Evolutionary conservation across 306 rosid species (phyloP).

Genomic region (Vigna mungo): DNA sequence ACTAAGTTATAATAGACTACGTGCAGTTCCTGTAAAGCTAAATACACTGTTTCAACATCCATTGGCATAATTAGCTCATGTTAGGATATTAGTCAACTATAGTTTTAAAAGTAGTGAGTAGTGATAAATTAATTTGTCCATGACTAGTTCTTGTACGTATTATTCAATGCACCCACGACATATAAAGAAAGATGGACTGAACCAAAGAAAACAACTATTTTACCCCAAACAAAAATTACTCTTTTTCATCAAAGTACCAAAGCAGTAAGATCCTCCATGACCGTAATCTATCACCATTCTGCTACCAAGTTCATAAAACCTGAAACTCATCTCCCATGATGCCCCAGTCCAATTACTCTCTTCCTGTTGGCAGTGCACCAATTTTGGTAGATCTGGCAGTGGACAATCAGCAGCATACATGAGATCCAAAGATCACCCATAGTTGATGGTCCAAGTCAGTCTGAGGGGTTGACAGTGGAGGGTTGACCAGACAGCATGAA

Average conservation of each 20-base stretch:
- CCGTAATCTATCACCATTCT: background rate
- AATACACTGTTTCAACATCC: background rate
- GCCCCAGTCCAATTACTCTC: slow-evolving; percentile 13
- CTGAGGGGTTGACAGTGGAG: background rate
- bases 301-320: slow-evolving; percentile 15
- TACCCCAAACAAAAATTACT: background rate
- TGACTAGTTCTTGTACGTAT: background rate
- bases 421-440: background rate
- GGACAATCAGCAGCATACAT: background rate
- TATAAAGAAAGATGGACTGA: background rate
- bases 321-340: background rate
- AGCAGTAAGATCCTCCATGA: background rate
- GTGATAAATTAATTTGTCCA: background rate
- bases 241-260: background rate
- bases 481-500: background rate
- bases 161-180: background rate
- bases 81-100: slow-evolving; percentile 15
- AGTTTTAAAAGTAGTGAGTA: background rate
- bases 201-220: background rate
- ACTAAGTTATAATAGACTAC: background rate
- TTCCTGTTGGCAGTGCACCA: slow-evolving; percentile 22
- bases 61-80: background rate
- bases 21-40: background rate
- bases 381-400: background rate
- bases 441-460: background rate